phyloP scores from a whole-genome alignment of 176 grass and related monocot species.

The Aegilops bicornis region DNA sequence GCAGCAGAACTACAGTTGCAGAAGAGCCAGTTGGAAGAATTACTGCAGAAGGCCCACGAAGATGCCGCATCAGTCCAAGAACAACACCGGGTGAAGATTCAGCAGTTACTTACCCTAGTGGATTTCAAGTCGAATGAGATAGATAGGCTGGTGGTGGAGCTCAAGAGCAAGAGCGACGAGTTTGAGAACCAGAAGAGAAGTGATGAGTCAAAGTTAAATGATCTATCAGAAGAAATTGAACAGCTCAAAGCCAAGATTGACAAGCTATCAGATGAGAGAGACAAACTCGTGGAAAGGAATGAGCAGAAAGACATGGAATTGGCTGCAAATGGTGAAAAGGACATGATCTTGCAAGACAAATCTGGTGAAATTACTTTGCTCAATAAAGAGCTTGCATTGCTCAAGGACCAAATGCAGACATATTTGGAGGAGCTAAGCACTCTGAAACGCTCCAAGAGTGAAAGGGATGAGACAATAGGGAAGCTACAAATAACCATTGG shows the following conservation, averaged over 20 bases:
- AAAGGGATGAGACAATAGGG: constrained; percentile 52
- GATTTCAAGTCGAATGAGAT: constrained; percentile 88
- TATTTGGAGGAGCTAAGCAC: constrained; percentile 53
- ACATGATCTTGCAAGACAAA: constrained; percentile 53
- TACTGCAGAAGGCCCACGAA: constrained; percentile 61
- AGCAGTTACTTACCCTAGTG: constrained; percentile 67
- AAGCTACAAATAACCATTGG: constrained; percentile 63
- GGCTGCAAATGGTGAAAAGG: constrained; percentile 44
- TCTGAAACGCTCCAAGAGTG: constrained; percentile 43
- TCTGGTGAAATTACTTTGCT: constrained; percentile 62
- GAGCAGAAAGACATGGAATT: constrained; percentile 55
- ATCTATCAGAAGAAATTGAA: constrained; percentile 58
- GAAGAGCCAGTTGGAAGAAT: constrained; percentile 72
- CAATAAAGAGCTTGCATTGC: constrained; percentile 42
- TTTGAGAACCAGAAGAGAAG: constrained; percentile 65
- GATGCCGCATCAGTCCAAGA: constrained; percentile 53
- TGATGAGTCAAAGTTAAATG: constrained; percentile 54
- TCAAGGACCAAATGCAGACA: constrained; percentile 48
- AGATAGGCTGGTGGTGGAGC: constrained; percentile 55
- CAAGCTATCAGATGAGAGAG: constrained; percentile 59
- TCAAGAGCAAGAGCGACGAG: constrained; percentile 65
- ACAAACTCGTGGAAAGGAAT: constrained; percentile 41
- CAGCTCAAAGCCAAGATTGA: constrained; percentile 52
- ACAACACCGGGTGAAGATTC: constrained; percentile 63
- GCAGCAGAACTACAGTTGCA: constrained; percentile 61